phyloP scores from a whole-genome alignment of 352 stramenopile species.

The Globisporangium cederbergense region DNA sequence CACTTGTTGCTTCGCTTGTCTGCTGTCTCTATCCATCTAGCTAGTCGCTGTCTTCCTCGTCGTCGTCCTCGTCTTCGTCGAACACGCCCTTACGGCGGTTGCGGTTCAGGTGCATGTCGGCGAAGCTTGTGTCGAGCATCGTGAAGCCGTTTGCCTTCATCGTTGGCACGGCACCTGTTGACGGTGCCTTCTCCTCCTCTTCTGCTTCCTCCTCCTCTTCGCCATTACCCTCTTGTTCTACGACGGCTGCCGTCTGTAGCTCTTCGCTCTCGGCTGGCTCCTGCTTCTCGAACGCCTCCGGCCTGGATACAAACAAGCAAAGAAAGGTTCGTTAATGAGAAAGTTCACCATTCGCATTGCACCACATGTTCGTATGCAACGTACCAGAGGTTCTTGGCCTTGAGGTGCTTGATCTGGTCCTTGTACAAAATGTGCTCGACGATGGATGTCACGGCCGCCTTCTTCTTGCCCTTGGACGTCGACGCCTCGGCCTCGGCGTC shows the following conservation, averaged over 20 bases:
- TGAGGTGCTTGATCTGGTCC: constrained; percentile 98
- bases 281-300: constrained; percentile 42
- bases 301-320: constrained; percentile 31
- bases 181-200: constrained; percentile 18
- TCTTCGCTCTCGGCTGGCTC: constrained; percentile 10
- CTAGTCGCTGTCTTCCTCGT: constrained; percentile 42
- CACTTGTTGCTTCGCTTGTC: neutral
- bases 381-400: constrained; percentile 90
- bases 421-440: constrained; percentile 98
- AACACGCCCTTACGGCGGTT: constrained; percentile 78
- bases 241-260: neutral
- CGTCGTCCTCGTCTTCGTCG: constrained; percentile 68
- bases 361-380: neutral
- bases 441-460: constrained; percentile 87
- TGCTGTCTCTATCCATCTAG: constrained; percentile 19
- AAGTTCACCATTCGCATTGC: neutral
- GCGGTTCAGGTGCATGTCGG: constrained; percentile 58
- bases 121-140: constrained; percentile 51
- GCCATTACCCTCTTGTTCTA: neutral
- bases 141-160: constrained; percentile 40
- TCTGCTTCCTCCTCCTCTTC: constrained; percentile 15
- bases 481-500: constrained; percentile 67
- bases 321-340: neutral
- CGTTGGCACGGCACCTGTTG: neutral
- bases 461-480: constrained; percentile 82